Base-by-base conservation (phyloP, 768 basidiomycete species). In the Exidia glandulosa region DNA sequence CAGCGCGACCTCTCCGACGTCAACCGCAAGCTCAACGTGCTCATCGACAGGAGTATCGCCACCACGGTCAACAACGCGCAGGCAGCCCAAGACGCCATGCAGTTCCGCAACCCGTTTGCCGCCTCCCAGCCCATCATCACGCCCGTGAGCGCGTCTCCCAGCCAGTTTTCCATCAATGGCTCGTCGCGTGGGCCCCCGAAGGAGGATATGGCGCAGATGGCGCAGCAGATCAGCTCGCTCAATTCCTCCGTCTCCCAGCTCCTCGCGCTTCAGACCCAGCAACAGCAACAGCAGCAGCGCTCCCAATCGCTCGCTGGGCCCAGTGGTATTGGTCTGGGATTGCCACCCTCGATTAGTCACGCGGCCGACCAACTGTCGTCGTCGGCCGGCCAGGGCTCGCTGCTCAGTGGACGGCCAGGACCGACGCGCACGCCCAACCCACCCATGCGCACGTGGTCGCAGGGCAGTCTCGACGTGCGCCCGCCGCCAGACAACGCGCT, bases 171-270 rank as follows among this genome's bases (percentile, higher is more conserved):
- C 70, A 70, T 47, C 67, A 71, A 50, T 55, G 79, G 79, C 50
- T 91, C 87, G 14, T 74, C 81, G 58, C 77, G 86, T 59, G 80
- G 81, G 6, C 83, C 79, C 64, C 86, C 88, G 73, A 69, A 77
- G 29, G 87, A 91, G 70, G 88, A 90, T 70, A 82, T 90, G 60
- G 76, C 80, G 10, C 80, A 84, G 57, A 88, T 91, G 47, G 86
- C 87, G 10, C 87, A 88, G 65, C 82, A 88, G 41, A 76, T 94
- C 59, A 87, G 84, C 68, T 85, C 85, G 10, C 74, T 94, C 65
- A 88, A 89, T 19, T 84, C 87, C 2, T 91, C 91, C 7, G 90
- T 94, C 57, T 87, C 90, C 27, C 90, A 91, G 69, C 78, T 94
- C 29, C 80, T 93, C 9, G 86, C 87, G 2, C 70, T 90, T 47